Evolutionary conservation across 306 rosid genomes (phyloP).

Genomic region (Dalbergia cultrata): DNA sequence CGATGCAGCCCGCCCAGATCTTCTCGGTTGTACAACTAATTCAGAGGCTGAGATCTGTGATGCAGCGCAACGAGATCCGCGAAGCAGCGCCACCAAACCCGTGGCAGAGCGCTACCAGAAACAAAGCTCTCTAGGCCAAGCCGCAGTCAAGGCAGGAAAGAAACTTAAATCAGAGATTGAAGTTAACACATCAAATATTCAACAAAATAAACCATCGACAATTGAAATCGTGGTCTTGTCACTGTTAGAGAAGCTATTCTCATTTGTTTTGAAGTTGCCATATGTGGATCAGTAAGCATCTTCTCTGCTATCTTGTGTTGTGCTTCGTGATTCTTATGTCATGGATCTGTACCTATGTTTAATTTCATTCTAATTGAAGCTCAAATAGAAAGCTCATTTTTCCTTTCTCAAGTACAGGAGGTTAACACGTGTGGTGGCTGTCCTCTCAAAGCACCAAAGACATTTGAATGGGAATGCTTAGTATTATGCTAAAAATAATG

Average conservation of each 20-base stretch:
- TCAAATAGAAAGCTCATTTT: neutral
- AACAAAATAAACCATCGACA: conserved; percentile 56
- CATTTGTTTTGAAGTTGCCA: conserved; percentile 65
- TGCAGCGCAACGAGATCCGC: too few species aligned
- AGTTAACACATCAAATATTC: conserved; percentile 46
- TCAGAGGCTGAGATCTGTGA: too few species aligned
- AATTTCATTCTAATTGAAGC: conserved; percentile 1
- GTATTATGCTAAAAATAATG: too few species aligned
- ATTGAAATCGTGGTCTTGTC: conserved; percentile 63
- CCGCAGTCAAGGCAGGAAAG: conserved; percentile 42
- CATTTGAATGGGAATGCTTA: too few species aligned
- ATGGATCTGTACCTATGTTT: neutral
- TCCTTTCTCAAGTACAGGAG: conserved; percentile 64
- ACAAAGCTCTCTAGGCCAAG: conserved; percentile 55
- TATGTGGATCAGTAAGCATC: conserved; percentile 67
- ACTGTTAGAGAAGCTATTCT: conserved; percentile 72
- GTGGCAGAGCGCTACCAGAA: too few species aligned
- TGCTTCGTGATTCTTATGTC: neutral
- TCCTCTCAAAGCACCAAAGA: conserved; percentile 59
- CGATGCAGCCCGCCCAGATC: too few species aligned
- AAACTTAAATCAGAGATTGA: conserved; percentile 44
- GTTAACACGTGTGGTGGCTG: conserved; percentile 62
- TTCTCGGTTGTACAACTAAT: too few species aligned
- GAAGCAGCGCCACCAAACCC: too few species aligned
- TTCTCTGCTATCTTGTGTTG: conserved; percentile 7